phyloP scores from a whole-genome alignment of 768 basidiomycete genomes.

The Podaxis carcinomalis region DNA sequence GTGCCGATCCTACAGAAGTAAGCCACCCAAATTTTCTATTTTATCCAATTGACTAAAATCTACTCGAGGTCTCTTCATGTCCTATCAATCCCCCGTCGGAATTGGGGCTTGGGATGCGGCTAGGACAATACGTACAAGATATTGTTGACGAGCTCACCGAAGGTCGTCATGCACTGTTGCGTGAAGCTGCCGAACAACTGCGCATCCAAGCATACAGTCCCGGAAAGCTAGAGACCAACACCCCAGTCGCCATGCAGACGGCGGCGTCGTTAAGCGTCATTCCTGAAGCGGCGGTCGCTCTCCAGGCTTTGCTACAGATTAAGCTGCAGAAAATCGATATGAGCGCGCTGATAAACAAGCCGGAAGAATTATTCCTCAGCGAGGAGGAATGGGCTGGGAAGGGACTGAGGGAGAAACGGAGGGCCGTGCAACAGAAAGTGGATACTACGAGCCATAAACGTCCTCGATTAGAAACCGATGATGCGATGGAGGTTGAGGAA shows the following conservation, averaged over 20 bases:
- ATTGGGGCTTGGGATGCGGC: slow-evolving; percentile 29
- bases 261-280: slow-evolving; percentile 36
- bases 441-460: slow-evolving; percentile 9
- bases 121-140: slow-evolving; percentile 40
- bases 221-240: slow-evolving; percentile 4
- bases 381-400: slow-evolving; percentile 52
- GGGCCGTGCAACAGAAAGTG: slow-evolving; percentile 13
- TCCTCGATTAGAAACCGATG: slow-evolving; percentile 1
- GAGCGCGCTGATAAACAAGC: slow-evolving; percentile 42
- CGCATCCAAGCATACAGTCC: slow-evolving; percentile 12
- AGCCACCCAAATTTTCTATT: slow-evolving; percentile 9
- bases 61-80: background rate
- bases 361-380: slow-evolving; percentile 44
- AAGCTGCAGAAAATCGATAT: slow-evolving; percentile 48
- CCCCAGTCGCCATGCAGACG: slow-evolving; percentile 29
- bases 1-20: slow-evolving; percentile 30
- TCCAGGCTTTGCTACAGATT: slow-evolving; percentile 38
- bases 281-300: slow-evolving; percentile 35
- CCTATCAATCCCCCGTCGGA: slow-evolving; percentile 9
- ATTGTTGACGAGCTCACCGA: slow-evolving; percentile 45
- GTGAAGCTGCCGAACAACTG: slow-evolving; percentile 33
- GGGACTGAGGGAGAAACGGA: slow-evolving; percentile 30
- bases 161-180: slow-evolving; percentile 41
- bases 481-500: slow-evolving; percentile 26
- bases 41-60: background rate